Evolutionary conservation across 2,329 filamentous ascomycete genomes (phyloP).

Genomic region (Hypoxylon sp.): DNA sequence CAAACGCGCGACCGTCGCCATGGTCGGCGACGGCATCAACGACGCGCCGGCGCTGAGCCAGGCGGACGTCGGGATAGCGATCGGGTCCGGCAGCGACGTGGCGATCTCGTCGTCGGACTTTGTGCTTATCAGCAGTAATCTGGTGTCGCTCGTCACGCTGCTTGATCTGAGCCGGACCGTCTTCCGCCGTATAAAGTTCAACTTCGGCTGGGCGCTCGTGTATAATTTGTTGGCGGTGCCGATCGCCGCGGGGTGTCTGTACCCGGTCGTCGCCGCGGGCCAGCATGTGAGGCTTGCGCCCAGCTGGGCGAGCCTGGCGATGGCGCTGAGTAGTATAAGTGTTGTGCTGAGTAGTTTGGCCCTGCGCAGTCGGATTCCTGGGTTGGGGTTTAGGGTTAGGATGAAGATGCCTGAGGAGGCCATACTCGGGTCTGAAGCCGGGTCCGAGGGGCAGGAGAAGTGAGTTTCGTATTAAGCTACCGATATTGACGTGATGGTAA

Average conservation of each 20-base stretch:
- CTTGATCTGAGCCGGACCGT: conserved; percentile 77
- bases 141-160: conserved; percentile 77
- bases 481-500: too few species aligned
- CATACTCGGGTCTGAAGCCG: neutral
- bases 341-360: conserved; percentile 86
- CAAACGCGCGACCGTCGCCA: conserved; percentile 72
- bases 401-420: conserved; percentile 13
- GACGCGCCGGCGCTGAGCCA: conserved; percentile 84
- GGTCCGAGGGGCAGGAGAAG: neutral
- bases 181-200: conserved; percentile 82
- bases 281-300: conserved; percentile 76
- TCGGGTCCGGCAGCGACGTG: conserved; percentile 85
- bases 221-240: conserved; percentile 85
- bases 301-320: conserved; percentile 89
- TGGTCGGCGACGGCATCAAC: conserved; percentile 92
- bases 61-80: conserved; percentile 86
- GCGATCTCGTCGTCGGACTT: conserved; percentile 85
- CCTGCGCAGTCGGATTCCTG: conserved; percentile 64
- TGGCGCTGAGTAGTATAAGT: conserved; percentile 92
- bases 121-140: conserved; percentile 79
- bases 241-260: conserved; percentile 83
- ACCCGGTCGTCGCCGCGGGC: conserved; percentile 62
- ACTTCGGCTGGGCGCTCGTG: conserved; percentile 86
- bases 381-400: conserved; percentile 51
- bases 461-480: too few species aligned